Base-by-base conservation (phyloP, 257 asterid genomes). In the Scutellaria minor region DNA sequence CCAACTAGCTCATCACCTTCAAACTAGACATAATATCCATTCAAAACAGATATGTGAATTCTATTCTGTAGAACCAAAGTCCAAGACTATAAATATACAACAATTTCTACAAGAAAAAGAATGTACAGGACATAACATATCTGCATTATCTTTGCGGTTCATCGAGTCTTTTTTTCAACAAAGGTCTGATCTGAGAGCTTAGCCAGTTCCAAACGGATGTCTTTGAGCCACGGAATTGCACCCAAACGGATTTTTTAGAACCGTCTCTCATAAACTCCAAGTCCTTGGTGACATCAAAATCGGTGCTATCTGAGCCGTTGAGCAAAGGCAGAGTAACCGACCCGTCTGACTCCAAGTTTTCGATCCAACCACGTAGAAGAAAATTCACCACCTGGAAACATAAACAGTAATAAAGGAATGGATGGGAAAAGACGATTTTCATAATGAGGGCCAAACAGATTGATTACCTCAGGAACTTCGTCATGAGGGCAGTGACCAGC, bases 401-500 rank as follows among this genome's bases (percentile, higher is more conserved):
- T 35, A 62, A 60, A 37, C 6, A 44, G 35, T 31, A 24, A 72
- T 1, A 35, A 6, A 18, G 6, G 15, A 42, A 22, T 13, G 12
- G 24, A 13, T n/a, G 24, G 22, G 8, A 53, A 62, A 12, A 50
- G 56, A 2, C 4, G 15, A 41, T 46, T 9, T 11, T 11, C 15
- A 2, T 9, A 9, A 31, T 5, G 44, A 54, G 44, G 22, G 48
- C 5, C 45, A 73, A 14, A n/a, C 45, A 73, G 14, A n/a, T 14
- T n/a, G 57, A 41, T 1, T 83, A 93, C 98, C 99, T 94, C 99
- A 24, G 97, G 96, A 77, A 88, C 97, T 82, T 94, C 99, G 53
- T 94, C 96, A 73, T 91, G 99, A 61, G 99, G 99, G 86, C 99
- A 94, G 83, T 94, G 99, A 65, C 97, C 99, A 53, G 97, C 97